Base-by-base conservation (phyloP, 2,329 filamentous ascomycete genomes). In the Parastagonospora nodorum region DNA sequence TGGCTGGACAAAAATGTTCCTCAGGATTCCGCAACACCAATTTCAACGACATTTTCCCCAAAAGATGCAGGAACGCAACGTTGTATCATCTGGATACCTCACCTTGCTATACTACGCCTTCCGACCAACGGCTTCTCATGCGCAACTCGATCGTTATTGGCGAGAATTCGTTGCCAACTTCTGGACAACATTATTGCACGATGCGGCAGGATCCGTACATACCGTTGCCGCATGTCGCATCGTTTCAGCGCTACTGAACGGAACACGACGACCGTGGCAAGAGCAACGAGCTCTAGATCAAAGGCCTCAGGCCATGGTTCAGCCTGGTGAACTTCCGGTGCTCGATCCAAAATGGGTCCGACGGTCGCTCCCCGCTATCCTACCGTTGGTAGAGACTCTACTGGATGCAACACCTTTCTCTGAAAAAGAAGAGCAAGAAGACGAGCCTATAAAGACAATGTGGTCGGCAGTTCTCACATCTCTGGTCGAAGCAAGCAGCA, bases 281-380 rank as follows among this genome's bases (percentile, higher is more conserved):
- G 86, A 89, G 58, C 85, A 89, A 55, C 86, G 87, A 44, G 87
- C 90, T 8, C 79, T 85, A 51, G 84, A 88, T 15, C 74, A 75
- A 12, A 77, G 83, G 2, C 73, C 71, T 5, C 63, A 68, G 9
- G 51, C 58, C 5, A 79, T 86, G 66, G 51, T 70, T 8, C 67
- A 67, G 44, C 80, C 87, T 0, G 84, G 87, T n/a, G 91, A 97
- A 52, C 78, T 99, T n/a, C 89, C 92, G 5, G 78, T 87, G 6
- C 77, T 97, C 6, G 92, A 97, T 64, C 81, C 89, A 4, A 91
- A 88, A 77, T 99, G 94, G 94, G 80, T 95, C 10, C 84, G 93
- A 45, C 87, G 84, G 51, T 90, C 90, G 54, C 78, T 88, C 4
- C 68, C 77, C 1, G 81, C 80, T 37, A 81, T 97, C 4, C 82